Evolutionary conservation across 768 basidiomycete genomes (phyloP), one percentile per base, ranked within the genome.

Genomic region (Phanerochaete carnosa): DNA sequence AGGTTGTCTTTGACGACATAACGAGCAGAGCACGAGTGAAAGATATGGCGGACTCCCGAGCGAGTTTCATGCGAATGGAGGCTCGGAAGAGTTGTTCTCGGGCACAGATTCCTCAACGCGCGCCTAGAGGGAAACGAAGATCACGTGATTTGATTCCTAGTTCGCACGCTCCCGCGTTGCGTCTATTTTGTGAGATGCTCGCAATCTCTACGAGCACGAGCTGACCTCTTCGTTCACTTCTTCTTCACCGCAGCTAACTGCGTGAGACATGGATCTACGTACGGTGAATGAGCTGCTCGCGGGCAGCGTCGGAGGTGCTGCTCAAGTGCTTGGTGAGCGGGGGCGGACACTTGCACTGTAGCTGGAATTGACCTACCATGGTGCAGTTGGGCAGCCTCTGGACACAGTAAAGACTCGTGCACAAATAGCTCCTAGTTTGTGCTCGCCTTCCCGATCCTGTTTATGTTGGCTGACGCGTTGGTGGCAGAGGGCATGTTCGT

Each of bases 331-430:
- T 16, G 62, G 62, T 62, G 39, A 4, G 54, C 15, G 15, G 2
- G 1, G 33, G n/a, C 19, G 3, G 15, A 32, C 35, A 19, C 28
- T 4, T 29, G 12, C 25, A 16, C 28, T 23, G 43, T 1, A n/a
- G 37, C 49, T 23, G 3, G 46, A 39, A 51, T 22, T 45, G 7
- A n/a, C n/a, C 45, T 56, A 19, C 13, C 32, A 3, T 26, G 26
- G 25, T n/a, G 3, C 29, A 12, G 90, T 95, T n/a, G 94, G 95
- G 2, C 95, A 96, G 65, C 93, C 92, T 1, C 78, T 95, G 28
- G 93, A 94, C 69, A 94, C 93, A 0, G 73, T 94, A 72, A 94
- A 94, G 79, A 93, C 92, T 25, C 82, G 93, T 53, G 92, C 93
- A 12, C 92, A 95, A 72, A 88, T 89, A 66, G 90, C 92, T 35